These are phyloP conservation scores for Tritrichomonas musculus DNA, from an alignment of 208 protist species.

Conservation along the genomic window DNA sequence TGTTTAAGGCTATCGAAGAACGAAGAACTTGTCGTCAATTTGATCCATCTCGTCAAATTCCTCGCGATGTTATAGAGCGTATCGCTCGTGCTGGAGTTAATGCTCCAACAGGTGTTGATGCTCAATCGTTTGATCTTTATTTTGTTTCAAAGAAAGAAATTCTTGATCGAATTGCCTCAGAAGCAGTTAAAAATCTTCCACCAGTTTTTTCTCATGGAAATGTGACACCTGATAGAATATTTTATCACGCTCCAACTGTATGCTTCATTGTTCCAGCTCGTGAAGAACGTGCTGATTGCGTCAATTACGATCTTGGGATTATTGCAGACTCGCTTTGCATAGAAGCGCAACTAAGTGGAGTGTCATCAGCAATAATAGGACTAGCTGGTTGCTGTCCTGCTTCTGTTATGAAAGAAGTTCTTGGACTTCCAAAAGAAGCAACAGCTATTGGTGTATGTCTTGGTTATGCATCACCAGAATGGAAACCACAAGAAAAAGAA, in stretches of 20 bases:
- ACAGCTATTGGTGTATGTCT: neutral
- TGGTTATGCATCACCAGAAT: neutral
- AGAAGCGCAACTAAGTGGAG: neutral
- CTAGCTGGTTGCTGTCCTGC: neutral
- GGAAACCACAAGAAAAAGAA: neutral
- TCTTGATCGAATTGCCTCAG: neutral
- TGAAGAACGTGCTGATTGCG: neutral
- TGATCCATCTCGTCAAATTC: neutral
- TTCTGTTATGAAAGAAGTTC: neutral
- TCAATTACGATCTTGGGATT: neutral
- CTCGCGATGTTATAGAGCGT: neutral
- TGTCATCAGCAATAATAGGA: neutral
- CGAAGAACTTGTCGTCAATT: neutral
- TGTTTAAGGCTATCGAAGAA: neutral
- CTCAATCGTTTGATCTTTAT: neutral
- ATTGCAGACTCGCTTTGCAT: neutral
- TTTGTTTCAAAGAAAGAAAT: neutral
- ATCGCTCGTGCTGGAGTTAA: neutral
- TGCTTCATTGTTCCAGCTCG: neutral
- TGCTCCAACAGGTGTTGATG: slow-evolving; percentile 18
- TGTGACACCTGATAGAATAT: neutral
- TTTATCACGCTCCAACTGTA: neutral
- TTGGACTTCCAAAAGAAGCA: neutral
- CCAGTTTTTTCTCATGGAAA: neutral
- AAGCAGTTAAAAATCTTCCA: neutral